Conservation (phyloP, 2,329 filamentous ascomycete species). For the Botrytis deweyae region DNA sequence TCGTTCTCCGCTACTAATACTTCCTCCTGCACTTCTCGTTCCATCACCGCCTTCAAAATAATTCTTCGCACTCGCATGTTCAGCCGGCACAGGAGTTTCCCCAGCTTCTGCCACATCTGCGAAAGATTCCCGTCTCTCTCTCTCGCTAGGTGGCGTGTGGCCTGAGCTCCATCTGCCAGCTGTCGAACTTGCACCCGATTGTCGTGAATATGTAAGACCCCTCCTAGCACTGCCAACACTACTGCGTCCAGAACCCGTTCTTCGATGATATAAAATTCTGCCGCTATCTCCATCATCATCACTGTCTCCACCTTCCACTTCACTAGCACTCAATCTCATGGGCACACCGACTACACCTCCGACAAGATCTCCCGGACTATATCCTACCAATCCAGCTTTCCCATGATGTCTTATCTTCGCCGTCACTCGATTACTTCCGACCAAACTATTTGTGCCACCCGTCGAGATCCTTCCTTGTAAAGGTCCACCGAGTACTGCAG, state of each 20-base stretch:
- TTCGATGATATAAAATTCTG: conserved; percentile 56
- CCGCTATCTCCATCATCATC: conserved; percentile 64
- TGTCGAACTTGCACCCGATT: conserved; percentile 39
- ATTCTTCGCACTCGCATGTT: conserved; percentile 26
- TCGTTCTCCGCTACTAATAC: conserved; percentile 47
- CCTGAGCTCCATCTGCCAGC: conserved; percentile 44
- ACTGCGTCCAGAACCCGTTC: conserved; percentile 72
- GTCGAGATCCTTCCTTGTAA: conserved; percentile 42
- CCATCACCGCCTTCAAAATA: conserved; percentile 36
- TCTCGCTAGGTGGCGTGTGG: conserved; percentile 47
- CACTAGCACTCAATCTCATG: conserved; percentile 88
- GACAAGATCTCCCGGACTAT: conserved; percentile 69
- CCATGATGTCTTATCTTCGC: conserved; percentile 89
- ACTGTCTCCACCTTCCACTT: conserved; percentile 85
- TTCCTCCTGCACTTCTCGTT: conserved; percentile 33
- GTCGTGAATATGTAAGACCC: conserved; percentile 43
- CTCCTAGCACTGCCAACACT: conserved; percentile 47
- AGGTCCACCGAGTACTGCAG: conserved; percentile 71
- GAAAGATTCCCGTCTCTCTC: conserved; percentile 32
- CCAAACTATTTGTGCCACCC: conserved; percentile 41
- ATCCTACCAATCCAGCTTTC: conserved; percentile 73
- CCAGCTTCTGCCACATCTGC: conserved; percentile 32
- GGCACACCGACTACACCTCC: conserved; percentile 77
- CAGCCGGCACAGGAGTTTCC: conserved; percentile 34
- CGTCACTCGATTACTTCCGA: conserved; percentile 56